Evolutionary conservation across 768 basidiomycete species (phyloP).

Genomic region (Boletus rex-veris): DNA sequence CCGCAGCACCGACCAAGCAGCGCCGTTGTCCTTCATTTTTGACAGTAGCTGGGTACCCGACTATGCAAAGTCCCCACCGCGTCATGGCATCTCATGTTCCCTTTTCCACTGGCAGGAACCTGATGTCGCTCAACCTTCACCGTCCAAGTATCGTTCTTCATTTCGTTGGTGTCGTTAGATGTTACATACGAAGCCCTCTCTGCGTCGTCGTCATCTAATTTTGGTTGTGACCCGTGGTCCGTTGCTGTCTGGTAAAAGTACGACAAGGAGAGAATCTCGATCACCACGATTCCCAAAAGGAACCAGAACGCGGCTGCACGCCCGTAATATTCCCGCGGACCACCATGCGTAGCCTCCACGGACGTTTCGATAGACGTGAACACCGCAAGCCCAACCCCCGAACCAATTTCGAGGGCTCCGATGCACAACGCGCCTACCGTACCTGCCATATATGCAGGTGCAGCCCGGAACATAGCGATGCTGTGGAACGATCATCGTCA

Average conservation of each 20-base stretch:
- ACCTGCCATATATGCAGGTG: slow-evolving; percentile 46
- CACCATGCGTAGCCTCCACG: slow-evolving; percentile 35
- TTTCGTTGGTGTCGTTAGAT: too few species aligned
- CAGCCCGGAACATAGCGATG: slow-evolving; percentile 49
- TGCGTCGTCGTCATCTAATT: neutral
- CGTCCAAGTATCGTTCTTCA: too few species aligned
- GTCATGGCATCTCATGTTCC: too few species aligned
- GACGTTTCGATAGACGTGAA: slow-evolving; percentile 47
- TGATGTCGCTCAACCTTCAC: too few species aligned
- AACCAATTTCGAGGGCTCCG: slow-evolving; percentile 49
- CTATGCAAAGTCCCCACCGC: too few species aligned
- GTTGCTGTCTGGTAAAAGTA: slow-evolving; percentile 34
- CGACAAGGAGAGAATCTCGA: slow-evolving; percentile 31
- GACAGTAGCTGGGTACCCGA: too few species aligned
- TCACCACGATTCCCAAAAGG: slow-evolving; percentile 34
- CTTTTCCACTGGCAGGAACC: too few species aligned
- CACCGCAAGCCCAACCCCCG: slow-evolving; percentile 47
- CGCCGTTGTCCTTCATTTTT: too few species aligned
- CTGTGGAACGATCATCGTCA: slow-evolving; percentile 24
- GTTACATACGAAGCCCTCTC: too few species aligned
- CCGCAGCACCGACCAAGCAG: too few species aligned
- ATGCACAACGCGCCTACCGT: slow-evolving; percentile 58
- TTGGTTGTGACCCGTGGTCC: slow-evolving; percentile 3
- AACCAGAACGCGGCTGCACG: slow-evolving; percentile 46
- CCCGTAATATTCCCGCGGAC: slow-evolving; percentile 34